Conservation (phyloP, 805 yeast species). For the Priceomyces medius region DNA sequence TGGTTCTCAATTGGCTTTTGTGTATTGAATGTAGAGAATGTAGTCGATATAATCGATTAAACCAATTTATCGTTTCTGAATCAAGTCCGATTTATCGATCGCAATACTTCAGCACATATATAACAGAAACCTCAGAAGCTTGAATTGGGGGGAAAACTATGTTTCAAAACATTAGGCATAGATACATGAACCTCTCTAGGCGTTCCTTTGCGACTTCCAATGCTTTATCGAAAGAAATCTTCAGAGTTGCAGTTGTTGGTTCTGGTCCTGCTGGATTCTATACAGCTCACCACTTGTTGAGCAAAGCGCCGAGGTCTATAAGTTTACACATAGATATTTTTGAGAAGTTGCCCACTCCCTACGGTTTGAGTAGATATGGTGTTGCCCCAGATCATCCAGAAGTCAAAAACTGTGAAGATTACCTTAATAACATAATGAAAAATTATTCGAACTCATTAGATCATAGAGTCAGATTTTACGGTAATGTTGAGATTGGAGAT, state of each 20-base stretch:
- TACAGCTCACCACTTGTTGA: constrained; percentile 72
- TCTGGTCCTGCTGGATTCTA: constrained; percentile 97
- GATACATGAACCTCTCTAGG: neutral
- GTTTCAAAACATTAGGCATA: neutral
- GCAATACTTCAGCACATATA: too few species aligned
- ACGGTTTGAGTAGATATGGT: constrained; percentile 87
- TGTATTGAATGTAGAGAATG: too few species aligned
- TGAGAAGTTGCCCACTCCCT: constrained; percentile 86
- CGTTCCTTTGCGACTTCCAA: neutral
- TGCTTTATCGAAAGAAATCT: constrained; percentile 4
- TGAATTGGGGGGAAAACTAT: too few species aligned
- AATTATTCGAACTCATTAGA: constrained; percentile 10
- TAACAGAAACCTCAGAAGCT: too few species aligned
- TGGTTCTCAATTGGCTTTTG: too few species aligned
- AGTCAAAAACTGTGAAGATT: constrained; percentile 79
- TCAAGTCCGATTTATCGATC: too few species aligned
- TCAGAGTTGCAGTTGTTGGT: constrained; percentile 75
- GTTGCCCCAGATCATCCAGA: constrained; percentile 99
- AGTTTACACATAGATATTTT: constrained; percentile 63
- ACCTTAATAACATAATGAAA: constrained; percentile 55
- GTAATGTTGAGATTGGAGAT: constrained; percentile 69
- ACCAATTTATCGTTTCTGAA: too few species aligned
- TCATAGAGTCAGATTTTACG: constrained; percentile 50
- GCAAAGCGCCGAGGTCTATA: constrained; percentile 35
- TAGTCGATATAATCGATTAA: too few species aligned